Evolutionary conservation across 768 basidiomycete genomes (phyloP), one percentile per base, ranked within the genome.

Genomic region (Pleurotus tuoliensis): DNA sequence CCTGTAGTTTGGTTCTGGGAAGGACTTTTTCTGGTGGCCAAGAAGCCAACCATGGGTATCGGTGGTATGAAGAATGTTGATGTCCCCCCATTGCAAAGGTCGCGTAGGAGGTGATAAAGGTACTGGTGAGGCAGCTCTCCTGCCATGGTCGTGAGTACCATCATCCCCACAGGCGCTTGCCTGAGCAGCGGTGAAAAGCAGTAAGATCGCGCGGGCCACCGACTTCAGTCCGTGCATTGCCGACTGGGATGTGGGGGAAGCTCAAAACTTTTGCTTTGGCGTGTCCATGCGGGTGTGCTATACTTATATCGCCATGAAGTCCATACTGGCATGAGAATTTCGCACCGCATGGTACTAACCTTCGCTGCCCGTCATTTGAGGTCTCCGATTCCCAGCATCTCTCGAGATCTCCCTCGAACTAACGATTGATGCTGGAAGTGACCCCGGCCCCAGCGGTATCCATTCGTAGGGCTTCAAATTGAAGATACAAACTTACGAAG

Each of bases 1-100:
- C 79, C 80, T 82, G 69, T 88, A 91, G 66, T 88, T 86, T 0
- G 90, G 88, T 62, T 93, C 90, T 0, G 90, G 89, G 64, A 79
- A 83, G 3, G 78, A 79, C 2, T 72, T 15, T 64, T 92, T 88
- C 63, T 91, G 89, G 71, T 96, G 93, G 1, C 93, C 93, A 40
- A 93, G 77, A 2, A 95, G 74, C 87, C 87, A 88, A 34, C 87
- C 67, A 65, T 87, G 85, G 24, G 79, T 84, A 67, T 89, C 88
- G 0, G 88, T 90, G 3, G 87, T 89, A 62, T 82, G 81, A 44
- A 89, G 70, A 63, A 90, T 77, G 62, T 90, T 90, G 60, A 90
- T 73, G 60, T 88, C 83, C 13, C 81, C 78, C 88, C 88, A 90
- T 30, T 75, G 75, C 8, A 91, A 75, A 16, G 79, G 75, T 16